Evolutionary conservation across 2,329 filamentous ascomycete species (phyloP).

Genomic region (Colletotrichum sp.): DNA sequence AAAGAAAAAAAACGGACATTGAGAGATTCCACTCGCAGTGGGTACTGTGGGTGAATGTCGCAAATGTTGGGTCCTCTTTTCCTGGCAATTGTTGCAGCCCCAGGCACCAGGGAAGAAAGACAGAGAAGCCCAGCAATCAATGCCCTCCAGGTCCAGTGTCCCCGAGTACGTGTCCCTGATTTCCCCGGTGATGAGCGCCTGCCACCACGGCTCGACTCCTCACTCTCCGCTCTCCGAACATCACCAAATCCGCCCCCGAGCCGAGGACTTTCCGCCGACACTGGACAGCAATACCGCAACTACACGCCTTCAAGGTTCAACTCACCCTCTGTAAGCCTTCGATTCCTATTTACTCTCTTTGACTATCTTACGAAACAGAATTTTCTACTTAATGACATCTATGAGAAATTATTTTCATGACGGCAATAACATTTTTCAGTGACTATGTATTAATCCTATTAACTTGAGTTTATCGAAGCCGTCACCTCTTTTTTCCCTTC

Average conservation of each 20-base stretch:
- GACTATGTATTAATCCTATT: not conserved
- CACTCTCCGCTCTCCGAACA: not conserved
- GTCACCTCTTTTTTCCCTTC: not conserved
- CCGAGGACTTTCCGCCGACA: not conserved
- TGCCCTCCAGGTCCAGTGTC: not conserved
- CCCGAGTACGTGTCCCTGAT: not conserved
- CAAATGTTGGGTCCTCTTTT: conserved; percentile 3
- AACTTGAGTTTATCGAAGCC: not conserved
- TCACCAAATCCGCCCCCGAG: conserved; percentile 3
- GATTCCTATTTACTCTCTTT: not conserved
- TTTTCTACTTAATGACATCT: not conserved
- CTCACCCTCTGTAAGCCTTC: not conserved
- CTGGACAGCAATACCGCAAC: not conserved
- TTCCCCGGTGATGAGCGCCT: not conserved
- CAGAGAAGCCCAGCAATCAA: not conserved
- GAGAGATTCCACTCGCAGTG: conserved; percentile 10
- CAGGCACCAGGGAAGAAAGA: not conserved
- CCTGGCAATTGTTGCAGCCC: conserved; percentile 1
- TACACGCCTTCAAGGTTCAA: not conserved
- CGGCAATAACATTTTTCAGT: not conserved
- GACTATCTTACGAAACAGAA: not conserved
- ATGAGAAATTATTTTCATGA: not conserved
- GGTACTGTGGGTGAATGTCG: conserved; percentile 8
- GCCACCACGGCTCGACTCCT: not conserved
- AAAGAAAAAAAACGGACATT: not conserved